Conservation (phyloP, 306 rosid genomes). For the Fagus sylvatica region DNA sequence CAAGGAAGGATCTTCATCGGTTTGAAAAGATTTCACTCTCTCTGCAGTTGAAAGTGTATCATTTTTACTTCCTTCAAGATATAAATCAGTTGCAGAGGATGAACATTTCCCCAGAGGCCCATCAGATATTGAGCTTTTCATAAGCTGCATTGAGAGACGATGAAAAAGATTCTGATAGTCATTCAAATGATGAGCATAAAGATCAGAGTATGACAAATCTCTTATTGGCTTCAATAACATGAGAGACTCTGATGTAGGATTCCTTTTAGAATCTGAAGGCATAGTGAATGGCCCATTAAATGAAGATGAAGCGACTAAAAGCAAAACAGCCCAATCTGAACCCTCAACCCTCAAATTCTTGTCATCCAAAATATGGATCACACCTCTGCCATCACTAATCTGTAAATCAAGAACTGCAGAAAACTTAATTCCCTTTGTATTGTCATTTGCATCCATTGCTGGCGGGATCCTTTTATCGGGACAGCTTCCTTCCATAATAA, state of each 20-base stretch:
- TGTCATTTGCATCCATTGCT: constrained; percentile 27
- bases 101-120: constrained; percentile 23
- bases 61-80: constrained; percentile 22
- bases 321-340: constrained; percentile 64
- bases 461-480: constrained; percentile 47
- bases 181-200: constrained; percentile 53
- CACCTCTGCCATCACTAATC: constrained; percentile 49
- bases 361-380: constrained; percentile 41
- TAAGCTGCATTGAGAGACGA: constrained; percentile 67
- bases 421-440: constrained; percentile 57
- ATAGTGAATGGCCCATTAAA: constrained; percentile 59
- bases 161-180: constrained; percentile 73
- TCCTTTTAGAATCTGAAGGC: constrained; percentile 59
- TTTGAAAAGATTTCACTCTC: constrained; percentile 67
- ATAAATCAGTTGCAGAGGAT: constrained; percentile 3
- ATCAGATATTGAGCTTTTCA: constrained; percentile 30
- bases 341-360: constrained; percentile 55
- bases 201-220: constrained; percentile 48
- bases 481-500: constrained; percentile 61
- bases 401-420: constrained; percentile 63
- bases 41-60: constrained; percentile 54
- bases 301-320: constrained; percentile 64
- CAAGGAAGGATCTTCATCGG: constrained; percentile 78
- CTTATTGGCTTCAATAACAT: constrained; percentile 36
- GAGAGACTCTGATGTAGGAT: constrained; percentile 53